Evolutionary conservation across 2,329 filamentous ascomycete genomes (phyloP).

Genomic region (Sporothrix euskadiensis): DNA sequence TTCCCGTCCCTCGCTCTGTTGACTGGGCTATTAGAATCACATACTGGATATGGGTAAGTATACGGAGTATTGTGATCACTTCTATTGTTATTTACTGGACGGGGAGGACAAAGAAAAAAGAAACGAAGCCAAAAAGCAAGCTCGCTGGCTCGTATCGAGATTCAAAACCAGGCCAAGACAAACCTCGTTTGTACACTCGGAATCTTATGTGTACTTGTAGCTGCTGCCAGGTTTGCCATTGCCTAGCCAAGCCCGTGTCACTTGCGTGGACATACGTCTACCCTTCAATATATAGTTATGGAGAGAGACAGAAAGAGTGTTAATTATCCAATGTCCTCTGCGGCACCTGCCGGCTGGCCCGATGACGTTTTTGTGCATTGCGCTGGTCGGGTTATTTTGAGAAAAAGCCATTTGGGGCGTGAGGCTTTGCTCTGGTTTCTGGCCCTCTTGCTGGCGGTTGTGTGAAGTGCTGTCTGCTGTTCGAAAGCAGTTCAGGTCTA

Average conservation of each 20-base stretch:
- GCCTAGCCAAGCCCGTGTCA: not conserved
- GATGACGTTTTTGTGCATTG: slow-evolving; percentile 25
- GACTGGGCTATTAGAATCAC: not conserved
- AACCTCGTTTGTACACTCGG: not conserved
- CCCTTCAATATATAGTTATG: not conserved
- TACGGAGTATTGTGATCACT: slow-evolving; percentile 6
- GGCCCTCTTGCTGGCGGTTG: not conserved
- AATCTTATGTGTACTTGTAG: not conserved
- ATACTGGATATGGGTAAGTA: not conserved
- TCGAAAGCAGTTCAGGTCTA: not conserved
- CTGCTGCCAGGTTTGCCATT: not conserved
- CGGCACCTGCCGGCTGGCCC: slow-evolving; percentile 18
- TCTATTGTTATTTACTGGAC: not conserved
- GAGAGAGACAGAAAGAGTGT: not conserved
- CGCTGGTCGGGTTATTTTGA: not conserved
- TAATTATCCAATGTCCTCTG: not conserved
- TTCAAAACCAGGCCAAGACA: not conserved
- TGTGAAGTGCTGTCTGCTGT: not conserved
- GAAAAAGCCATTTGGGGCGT: not conserved
- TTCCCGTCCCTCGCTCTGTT: slow-evolving; percentile 2
- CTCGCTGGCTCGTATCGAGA: not conserved
- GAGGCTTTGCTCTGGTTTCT: not conserved
- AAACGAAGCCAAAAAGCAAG: not conserved
- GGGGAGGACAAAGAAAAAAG: not conserved
- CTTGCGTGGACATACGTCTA: not conserved